Evolutionary conservation across 345 rosid genomes (phyloP).

Genomic region (Noccaea caerulescens): DNA sequence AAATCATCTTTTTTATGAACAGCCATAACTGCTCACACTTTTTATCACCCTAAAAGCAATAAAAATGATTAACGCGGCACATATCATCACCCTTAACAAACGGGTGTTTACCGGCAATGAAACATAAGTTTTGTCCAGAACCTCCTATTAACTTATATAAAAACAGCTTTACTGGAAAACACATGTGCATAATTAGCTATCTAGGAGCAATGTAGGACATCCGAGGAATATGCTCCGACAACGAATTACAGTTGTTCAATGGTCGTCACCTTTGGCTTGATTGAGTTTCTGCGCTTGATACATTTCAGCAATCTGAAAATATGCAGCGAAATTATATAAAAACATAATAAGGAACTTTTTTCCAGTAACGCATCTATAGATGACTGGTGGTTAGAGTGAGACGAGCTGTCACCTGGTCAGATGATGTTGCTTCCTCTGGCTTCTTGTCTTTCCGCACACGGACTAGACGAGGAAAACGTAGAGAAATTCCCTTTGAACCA

Average conservation of each 20-base stretch:
- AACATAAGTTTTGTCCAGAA: too few species aligned
- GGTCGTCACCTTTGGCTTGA: constrained; percentile 66
- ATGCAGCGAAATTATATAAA: too few species aligned
- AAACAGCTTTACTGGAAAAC: too few species aligned
- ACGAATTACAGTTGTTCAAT: too few species aligned
- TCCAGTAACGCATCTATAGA: not conserved
- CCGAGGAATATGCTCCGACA: not conserved
- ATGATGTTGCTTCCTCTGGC: constrained; percentile 77
- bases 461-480: constrained; percentile 80
- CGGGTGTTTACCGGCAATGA: too few species aligned
- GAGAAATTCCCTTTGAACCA: constrained; percentile 69
- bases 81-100: too few species aligned
- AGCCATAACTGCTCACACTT: too few species aligned
- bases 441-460: constrained; percentile 79
- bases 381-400: not conserved
- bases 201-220: constrained; percentile 4
- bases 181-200: too few species aligned
- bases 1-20: too few species aligned
- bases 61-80: too few species aligned
- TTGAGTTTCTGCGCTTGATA: constrained; percentile 69
- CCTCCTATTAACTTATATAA: too few species aligned
- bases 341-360: not conserved
- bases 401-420: constrained; percentile 75
- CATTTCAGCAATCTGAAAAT: constrained; percentile 81
- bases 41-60: too few species aligned